These are phyloP conservation scores for Phytophthora lateralis DNA, from an alignment of 352 stramenopile genomes.

Conservation along the genomic window DNA sequence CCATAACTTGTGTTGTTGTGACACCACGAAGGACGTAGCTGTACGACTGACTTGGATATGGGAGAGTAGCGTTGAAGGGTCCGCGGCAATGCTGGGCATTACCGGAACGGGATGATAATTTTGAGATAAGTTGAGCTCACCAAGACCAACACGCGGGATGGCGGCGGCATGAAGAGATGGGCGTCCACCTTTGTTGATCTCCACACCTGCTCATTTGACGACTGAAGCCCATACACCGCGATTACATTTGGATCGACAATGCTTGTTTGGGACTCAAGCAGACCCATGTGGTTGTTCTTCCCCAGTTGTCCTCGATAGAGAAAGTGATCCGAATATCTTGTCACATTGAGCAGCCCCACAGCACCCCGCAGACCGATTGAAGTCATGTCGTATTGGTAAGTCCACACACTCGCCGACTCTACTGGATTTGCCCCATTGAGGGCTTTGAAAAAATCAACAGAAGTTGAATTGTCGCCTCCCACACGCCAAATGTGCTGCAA, in stretches of 20 bases:
- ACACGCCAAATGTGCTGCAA: conserved; percentile 36
- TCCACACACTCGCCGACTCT: too few relatives aligned
- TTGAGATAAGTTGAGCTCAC: conserved; percentile 20
- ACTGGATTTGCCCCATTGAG: conserved; percentile 11
- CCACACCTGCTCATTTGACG: too few relatives aligned
- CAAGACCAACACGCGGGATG: conserved; percentile 52
- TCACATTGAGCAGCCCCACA: conserved; percentile 44
- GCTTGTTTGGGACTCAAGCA: neutral
- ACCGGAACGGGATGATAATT: conserved; percentile 27
- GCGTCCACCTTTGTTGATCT: too few relatives aligned
- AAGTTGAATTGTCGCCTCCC: conserved; percentile 6
- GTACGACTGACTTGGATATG: too few relatives aligned
- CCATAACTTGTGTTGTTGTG: neutral
- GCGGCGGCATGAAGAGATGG: conserved; percentile 41
- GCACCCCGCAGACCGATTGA: conserved; percentile 39
- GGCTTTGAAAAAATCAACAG: too few relatives aligned
- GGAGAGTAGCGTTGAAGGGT: conserved; percentile 35
- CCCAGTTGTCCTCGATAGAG: too few relatives aligned
- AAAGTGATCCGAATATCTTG: neutral
- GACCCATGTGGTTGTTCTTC: too few relatives aligned
- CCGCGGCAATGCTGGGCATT: conserved; percentile 36
- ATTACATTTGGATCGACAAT: too few relatives aligned
- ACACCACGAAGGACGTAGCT: too few relatives aligned
- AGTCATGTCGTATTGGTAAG: conserved; percentile 46
- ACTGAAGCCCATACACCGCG: too few relatives aligned